phyloP scores from a whole-genome alignment of 164 flowering plant genomes.

The Akebia trifoliata region DNA sequence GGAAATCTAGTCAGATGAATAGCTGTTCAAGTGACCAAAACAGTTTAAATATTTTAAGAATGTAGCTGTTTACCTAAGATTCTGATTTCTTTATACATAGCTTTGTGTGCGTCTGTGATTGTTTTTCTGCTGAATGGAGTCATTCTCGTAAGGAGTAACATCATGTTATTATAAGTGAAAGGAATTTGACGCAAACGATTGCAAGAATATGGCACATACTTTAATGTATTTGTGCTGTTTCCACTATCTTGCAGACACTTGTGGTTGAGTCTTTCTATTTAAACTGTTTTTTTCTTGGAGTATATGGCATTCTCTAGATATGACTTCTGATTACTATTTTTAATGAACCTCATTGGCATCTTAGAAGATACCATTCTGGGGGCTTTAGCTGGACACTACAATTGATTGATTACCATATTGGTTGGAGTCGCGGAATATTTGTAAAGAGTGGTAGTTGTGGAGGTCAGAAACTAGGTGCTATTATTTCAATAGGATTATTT shows the following conservation, averaged over 20 bases:
- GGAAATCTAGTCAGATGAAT: not conserved
- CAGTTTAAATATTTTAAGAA: not conserved
- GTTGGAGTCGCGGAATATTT: not conserved
- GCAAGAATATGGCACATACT: not conserved
- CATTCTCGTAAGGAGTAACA: not conserved
- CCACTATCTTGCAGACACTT: not conserved
- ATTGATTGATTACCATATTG: not conserved
- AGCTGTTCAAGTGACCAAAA: slow-evolving; percentile 1
- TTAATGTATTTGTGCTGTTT: not conserved
- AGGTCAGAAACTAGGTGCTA: not conserved
- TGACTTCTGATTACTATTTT: not conserved
- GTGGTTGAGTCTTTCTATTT: not conserved
- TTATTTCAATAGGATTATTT: not conserved
- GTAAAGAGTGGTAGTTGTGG: not conserved
- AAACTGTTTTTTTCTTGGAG: not conserved
- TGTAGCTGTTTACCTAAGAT: not conserved
- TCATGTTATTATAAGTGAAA: slow-evolving; percentile 1
- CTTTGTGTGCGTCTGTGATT: too few relatives aligned
- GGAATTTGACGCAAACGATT: not conserved
- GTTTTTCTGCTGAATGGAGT: not conserved
- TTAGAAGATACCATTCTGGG: not conserved
- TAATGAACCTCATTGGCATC: not conserved
- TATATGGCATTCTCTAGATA: not conserved
- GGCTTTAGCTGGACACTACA: not conserved
- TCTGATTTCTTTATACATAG: not conserved